A percentile compares a stretch with the other conserved stretches of the same genome.
Conservation (phyloP, 441 rosid genomes). For the Eutrema salsugineum region DNA sequence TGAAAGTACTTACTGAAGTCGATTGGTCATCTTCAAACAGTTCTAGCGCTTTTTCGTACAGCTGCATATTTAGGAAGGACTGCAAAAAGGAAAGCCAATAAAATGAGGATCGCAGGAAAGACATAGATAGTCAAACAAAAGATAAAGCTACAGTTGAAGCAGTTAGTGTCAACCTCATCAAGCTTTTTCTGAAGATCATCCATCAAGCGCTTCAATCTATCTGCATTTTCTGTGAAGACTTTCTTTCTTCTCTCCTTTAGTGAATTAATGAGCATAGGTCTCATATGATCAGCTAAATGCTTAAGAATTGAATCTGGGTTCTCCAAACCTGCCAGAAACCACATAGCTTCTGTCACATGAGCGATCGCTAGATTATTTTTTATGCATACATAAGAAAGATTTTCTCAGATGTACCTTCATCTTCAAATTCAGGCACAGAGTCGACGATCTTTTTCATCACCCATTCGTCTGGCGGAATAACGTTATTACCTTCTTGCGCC, state of each 20-base stretch:
- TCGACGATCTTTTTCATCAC: constrained; percentile 57
- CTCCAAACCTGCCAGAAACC: constrained; percentile 57
- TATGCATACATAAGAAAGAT: background rate
- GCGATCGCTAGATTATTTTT: background rate
- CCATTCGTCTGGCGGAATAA: constrained; percentile 81
- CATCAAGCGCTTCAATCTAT: constrained; percentile 67
- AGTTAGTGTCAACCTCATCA: constrained; percentile 67
- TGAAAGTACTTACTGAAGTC: constrained; percentile 68
- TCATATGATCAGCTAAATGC: constrained; percentile 67
- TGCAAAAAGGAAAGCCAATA: constrained; percentile 35
- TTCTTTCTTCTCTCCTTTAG: constrained; percentile 86
- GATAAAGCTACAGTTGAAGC: constrained; percentile 16
- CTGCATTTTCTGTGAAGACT: constrained; percentile 80
- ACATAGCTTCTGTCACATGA: constrained; percentile 22
- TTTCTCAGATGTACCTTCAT: constrained; percentile 54
- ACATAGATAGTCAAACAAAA: background rate
- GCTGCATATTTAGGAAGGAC: constrained; percentile 89
- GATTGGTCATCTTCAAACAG: constrained; percentile 90
- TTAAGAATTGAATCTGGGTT: constrained; percentile 53
- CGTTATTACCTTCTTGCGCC: constrained; percentile 51
- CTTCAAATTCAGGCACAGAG: constrained; percentile 77
- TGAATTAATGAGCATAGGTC: constrained; percentile 76
- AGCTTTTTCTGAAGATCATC: constrained; percentile 87
- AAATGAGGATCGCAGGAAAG: background rate
- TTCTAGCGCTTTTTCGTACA: constrained; percentile 87